Percentiles rank a stretch among this genome's conserved stretches.
phyloP scores from a whole-genome alignment of 305 asterid species.

The Lippia alba region DNA sequence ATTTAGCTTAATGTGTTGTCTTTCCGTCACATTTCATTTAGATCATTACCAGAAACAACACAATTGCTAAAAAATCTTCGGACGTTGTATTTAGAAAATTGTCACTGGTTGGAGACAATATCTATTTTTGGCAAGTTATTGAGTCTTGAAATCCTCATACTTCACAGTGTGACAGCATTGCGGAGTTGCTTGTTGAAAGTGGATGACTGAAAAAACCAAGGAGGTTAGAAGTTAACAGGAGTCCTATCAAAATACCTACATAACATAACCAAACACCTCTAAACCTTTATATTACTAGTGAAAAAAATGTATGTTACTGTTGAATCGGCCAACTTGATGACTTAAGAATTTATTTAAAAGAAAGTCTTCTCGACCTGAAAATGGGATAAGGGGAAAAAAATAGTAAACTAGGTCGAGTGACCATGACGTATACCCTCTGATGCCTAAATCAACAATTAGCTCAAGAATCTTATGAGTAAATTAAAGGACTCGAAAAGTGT shows the following conservation, averaged over 20 bases:
- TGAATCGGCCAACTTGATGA: too few relatives aligned
- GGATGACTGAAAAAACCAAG: not conserved
- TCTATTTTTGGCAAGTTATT: conserved; percentile 28
- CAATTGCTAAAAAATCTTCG: conserved; percentile 21
- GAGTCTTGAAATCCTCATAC: conserved; percentile 34
- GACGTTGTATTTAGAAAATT: conserved; percentile 20
- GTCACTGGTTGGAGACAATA: conserved; percentile 2
- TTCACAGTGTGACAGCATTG: not conserved
- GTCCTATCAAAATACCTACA: conserved; percentile 22
- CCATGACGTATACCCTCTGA: too few relatives aligned
- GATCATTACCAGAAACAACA: conserved; percentile 27
- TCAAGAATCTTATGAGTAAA: too few relatives aligned
- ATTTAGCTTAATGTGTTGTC: conserved; percentile 33
- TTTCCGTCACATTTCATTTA: not conserved
- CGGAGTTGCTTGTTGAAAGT: not conserved
- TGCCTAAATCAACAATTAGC: too few relatives aligned
- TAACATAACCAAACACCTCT: too few relatives aligned
- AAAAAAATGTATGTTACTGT: too few relatives aligned
- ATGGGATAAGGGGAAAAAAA: too few relatives aligned
- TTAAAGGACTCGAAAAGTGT: too few relatives aligned
- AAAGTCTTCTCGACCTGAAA: too few relatives aligned
- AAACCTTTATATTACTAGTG: too few relatives aligned
- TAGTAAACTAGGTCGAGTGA: too few relatives aligned
- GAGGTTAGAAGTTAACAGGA: conserved; percentile 15
- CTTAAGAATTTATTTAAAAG: too few relatives aligned